Evolutionary conservation across 2,329 filamentous ascomycete species (phyloP).

Genomic region (Whalleya microplaca): DNA sequence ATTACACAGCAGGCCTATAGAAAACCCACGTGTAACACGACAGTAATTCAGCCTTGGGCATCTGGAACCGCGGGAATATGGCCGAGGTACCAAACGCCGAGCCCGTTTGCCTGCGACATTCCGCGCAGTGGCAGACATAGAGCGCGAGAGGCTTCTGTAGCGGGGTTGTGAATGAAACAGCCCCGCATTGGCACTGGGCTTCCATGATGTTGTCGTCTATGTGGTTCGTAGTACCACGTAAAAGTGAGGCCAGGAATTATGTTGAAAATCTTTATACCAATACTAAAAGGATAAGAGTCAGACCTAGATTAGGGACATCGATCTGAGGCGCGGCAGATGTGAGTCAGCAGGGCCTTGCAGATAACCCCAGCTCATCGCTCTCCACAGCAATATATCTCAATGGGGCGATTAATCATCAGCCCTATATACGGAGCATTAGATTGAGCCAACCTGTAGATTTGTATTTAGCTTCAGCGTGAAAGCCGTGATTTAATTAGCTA

Average conservation of each 20-base stretch:
- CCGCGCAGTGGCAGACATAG: slow-evolving; percentile 72
- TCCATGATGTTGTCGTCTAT: slow-evolving; percentile 49
- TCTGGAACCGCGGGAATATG: slow-evolving; percentile 68
- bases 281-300: no score
- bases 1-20: background rate
- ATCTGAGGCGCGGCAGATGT: no score
- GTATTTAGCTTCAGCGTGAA: background rate
- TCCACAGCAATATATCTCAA: background rate
- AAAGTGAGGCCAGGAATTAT: background rate
- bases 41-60: slow-evolving; percentile 54
- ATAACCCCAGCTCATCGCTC: background rate
- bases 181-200: slow-evolving; percentile 66
- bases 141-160: slow-evolving; percentile 62
- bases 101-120: slow-evolving; percentile 67
- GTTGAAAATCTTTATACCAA: no score
- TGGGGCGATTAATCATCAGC: background rate
- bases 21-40: slow-evolving; percentile 59
- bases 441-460: background rate
- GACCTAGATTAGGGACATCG: no score
- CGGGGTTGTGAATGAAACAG: slow-evolving; percentile 65
- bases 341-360: background rate
- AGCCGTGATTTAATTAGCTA: background rate
- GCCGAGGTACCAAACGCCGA: slow-evolving; percentile 71
- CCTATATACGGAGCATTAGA: background rate
- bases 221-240: background rate